Evolutionary conservation across 768 basidiomycete species (phyloP), one percentile per base, ranked within the genome.

Genomic region (Naganishia vishniacii): DNA sequence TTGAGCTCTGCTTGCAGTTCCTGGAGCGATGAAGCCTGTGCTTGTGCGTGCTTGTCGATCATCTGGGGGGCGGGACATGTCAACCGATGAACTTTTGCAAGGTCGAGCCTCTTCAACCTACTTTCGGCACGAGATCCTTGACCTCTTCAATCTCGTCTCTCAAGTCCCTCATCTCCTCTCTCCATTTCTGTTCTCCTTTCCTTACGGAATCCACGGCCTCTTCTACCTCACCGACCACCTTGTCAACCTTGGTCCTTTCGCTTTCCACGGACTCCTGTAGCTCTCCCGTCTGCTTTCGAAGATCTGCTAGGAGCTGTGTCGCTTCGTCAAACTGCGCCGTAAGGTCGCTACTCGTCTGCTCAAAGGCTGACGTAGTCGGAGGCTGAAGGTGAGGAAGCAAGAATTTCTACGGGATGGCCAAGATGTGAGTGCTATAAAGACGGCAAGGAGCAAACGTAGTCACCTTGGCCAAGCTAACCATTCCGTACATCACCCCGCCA

Each of bases 1-100:
- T 92, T 91, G 71, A 98, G 83, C 73, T 98, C 94, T 69, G 91
- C 86, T 70, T 95, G 92, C 13, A 98, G 81, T 70, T 97, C 94
- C 59, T 82, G 79, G 15, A 97, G 81, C 1, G 91, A 89, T 65
- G 87, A 85, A 23, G 84, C 83, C 77, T 95, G 91, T 15, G 84
- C 82, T 61, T 90, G 87, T 74, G 91, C 89, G 74, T 87, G 89
- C 79, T 89, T 92, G 62, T 95, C 90, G 59, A 95, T 87, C 88
- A 97, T 89, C 93, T 98, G 59, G 31, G 26, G 15, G 25, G 42
- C 20, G 56, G 47, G 13, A 49, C 37, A 32, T 29, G 32, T n/a
- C 40, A 48, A 25, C n/a, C 15, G 32, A 26, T 56, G 9, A n/a
- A n/a, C 16, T 29, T 40, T 20, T 16, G 41, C 29, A 25, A 53